Conservation (phyloP, 305 asterid species). For the Fraxinus sp. region DNA sequence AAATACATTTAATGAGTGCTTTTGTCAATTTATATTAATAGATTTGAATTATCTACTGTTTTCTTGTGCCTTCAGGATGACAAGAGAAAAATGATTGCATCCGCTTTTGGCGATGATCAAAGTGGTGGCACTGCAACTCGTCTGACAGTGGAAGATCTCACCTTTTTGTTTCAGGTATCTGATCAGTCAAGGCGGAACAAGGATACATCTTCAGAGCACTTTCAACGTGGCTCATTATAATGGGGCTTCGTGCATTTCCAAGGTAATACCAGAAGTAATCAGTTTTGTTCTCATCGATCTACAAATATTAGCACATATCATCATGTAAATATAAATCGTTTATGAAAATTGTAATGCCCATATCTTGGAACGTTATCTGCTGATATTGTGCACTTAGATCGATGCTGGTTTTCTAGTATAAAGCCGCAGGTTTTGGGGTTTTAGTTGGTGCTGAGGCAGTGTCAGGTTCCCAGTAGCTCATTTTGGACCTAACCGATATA, state of each 20-base stretch:
- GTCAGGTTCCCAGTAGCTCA: background rate
- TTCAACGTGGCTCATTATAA: background rate
- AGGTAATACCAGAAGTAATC: constrained; percentile 16
- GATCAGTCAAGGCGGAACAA: constrained; percentile 7
- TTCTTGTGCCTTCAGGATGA: constrained; percentile 59
- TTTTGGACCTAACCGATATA: background rate
- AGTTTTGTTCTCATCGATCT: constrained; percentile 25
- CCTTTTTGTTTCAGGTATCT: constrained; percentile 60
- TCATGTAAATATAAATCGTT: constrained; percentile 25
- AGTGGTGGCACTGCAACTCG: constrained; percentile 63
- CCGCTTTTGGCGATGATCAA: constrained; percentile 95
- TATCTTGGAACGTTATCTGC: constrained; percentile 16
- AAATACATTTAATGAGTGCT: background rate
- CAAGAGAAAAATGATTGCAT: constrained; percentile 95
- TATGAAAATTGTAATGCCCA: constrained; percentile 11
- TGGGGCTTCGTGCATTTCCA: background rate
- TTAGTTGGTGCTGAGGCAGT: background rate
- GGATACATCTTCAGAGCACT: background rate
- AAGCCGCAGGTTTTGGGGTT: background rate
- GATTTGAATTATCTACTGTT: background rate
- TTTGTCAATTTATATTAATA: background rate
- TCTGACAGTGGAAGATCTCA: constrained; percentile 77
- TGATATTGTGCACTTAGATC: background rate
- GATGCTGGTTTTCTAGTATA: background rate
- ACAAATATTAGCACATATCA: constrained; percentile 18